Evolutionary conservation across 176 grass and related monocot species (phyloP), one percentile per base, ranked within the genome.

Genomic region (Avena eriantha): DNA sequence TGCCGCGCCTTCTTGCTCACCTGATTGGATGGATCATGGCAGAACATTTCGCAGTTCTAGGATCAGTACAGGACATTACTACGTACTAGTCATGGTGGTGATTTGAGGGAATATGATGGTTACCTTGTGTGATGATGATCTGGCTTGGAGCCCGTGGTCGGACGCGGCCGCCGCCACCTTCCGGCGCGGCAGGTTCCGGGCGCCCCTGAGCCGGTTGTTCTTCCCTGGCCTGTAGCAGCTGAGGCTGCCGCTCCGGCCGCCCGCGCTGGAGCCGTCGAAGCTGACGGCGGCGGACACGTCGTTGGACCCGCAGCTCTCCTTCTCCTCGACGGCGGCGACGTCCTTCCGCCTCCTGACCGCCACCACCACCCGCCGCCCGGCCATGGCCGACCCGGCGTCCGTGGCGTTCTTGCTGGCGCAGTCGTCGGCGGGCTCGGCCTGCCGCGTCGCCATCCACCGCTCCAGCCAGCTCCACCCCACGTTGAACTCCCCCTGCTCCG

Each of bases 401-500:
- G 73, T 53, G 1, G 87, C 79, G 77, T 91, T 93, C 85, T 91
- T 88, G 86, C 83, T 94, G 71, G 84, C 54, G 83, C 92, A 90
- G 86, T 96, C 93, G 60, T 90, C 90, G 3, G 76, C 68, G 15
- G 82, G 68, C 82, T 89, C 90, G 19, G 92, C 82, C 72, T 70
- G 89, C 24, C 92, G 90, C 60, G 92, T 93, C 12, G 97, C 94
- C 97, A 97, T 99, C 97, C 97, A 99, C 84, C 94, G 95, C 86
- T 99, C 97, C 64, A 99, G 91, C 97, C 97, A 97, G 90, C 92
- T 99, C 97, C 97, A 97, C 69, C 97, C 91, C 58, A 95, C 69
- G 76, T 97, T 94, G 73, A 83, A 87, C 13, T 97, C 93, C 11
- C 79, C 88, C 29, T 91, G 86, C 4, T 91, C 86, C 6, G 78